Percentiles rank a stretch among this genome's conserved stretches.
phyloP scores from a whole-genome alignment of 1,139 yeast genomes.

The Suhomyces anneliseae region DNA sequence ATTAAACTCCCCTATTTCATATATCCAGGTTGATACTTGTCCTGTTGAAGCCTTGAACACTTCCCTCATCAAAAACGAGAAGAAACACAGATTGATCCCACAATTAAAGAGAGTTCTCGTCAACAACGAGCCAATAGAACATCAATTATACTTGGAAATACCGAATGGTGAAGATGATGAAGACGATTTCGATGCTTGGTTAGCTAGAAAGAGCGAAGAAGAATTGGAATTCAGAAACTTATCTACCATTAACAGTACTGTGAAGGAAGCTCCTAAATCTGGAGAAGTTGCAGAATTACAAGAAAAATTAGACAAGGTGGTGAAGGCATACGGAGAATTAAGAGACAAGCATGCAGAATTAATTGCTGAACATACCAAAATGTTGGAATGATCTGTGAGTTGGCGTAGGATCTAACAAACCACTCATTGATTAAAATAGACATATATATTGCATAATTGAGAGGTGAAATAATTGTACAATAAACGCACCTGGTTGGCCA shows the following conservation, averaged over 20 bases:
- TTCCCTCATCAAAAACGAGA: constrained; percentile 27
- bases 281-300: constrained; percentile 32
- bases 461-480: too few species aligned
- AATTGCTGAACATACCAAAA: constrained; percentile 50
- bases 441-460: not conserved
- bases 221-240: constrained; percentile 52
- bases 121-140: constrained; percentile 44
- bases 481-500: too few species aligned
- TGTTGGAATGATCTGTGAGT: constrained; percentile 18
- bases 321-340: constrained; percentile 59
- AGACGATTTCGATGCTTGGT: constrained; percentile 38
- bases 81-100: constrained; percentile 49
- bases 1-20: constrained; percentile 41
- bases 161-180: constrained; percentile 17
- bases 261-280: constrained; percentile 18
- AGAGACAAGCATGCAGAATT: constrained; percentile 62
- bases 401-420: not conserved
- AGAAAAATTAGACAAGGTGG: constrained; percentile 48
- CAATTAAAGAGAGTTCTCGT: constrained; percentile 59
- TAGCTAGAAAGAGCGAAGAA: constrained; percentile 48
- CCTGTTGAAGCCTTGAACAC: constrained; percentile 14
- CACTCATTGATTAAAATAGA: not conserved
- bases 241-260: constrained; percentile 38
- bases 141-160: constrained; percentile 52
- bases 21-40: constrained; percentile 19